These are phyloP conservation scores for Ophiostoma quercus DNA, from an alignment of 2,329 filamentous ascomycete genomes.

Conservation along the genomic window DNA sequence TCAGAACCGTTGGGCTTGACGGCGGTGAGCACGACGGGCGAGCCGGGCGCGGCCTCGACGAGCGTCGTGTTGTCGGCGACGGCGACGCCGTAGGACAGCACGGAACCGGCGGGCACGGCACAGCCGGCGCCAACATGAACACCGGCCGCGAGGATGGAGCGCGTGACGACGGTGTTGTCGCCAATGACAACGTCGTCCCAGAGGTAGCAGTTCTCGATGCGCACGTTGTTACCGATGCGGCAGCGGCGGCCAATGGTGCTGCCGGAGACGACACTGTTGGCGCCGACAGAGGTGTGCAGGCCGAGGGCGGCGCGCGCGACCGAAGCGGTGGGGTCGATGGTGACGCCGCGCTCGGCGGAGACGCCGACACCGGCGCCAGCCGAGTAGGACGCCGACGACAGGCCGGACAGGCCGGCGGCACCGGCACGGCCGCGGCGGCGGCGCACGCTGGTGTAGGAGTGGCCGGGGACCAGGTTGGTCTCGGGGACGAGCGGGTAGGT, in stretches of 20 bases:
- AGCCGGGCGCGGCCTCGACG: background rate
- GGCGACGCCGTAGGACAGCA: conserved; percentile 73
- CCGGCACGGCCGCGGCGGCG: conserved; percentile 35
- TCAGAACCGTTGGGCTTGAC: conserved; percentile 37
- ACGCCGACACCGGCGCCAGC: conserved; percentile 41
- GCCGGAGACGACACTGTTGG: conserved; percentile 63
- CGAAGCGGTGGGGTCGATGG: conserved; percentile 64
- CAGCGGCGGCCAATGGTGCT: conserved; percentile 81
- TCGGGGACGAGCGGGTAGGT: conserved; percentile 85
- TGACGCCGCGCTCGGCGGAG: conserved; percentile 74
- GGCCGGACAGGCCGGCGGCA: background rate
- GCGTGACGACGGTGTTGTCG: conserved; percentile 64
- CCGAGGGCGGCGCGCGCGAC: conserved; percentile 72
- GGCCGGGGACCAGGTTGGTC: conserved; percentile 72
- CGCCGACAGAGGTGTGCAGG: conserved; percentile 67
- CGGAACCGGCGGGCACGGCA: conserved; percentile 62
- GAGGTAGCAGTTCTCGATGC: conserved; percentile 72
- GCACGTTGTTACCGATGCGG: conserved; percentile 78
- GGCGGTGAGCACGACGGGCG: conserved; percentile 40
- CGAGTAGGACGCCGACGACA: background rate
- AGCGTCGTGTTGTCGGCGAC: conserved; percentile 55
- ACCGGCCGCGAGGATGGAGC: conserved; percentile 71
- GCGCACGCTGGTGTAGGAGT: conserved; percentile 67
- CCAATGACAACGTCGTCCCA: conserved; percentile 80
- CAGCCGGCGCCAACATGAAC: conserved; percentile 66